Percentiles rank a stretch among this genome's conserved stretches.
These are phyloP conservation scores for Melampsora americana DNA, from an alignment of 1,284 basidiomycete species.

Conservation along the genomic window DNA sequence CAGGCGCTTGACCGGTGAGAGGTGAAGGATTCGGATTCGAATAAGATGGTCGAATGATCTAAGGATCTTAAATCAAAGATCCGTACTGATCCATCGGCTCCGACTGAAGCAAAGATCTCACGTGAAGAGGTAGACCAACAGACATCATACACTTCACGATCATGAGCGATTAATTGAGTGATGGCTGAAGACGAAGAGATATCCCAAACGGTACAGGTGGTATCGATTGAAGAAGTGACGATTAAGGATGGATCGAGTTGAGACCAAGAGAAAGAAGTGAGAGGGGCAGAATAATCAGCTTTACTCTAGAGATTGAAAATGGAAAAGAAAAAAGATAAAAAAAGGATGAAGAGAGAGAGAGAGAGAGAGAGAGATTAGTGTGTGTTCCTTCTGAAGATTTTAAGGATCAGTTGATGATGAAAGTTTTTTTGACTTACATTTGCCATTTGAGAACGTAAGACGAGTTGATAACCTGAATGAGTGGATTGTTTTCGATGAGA, in stretches of 20 bases:
- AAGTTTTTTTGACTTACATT: slow-evolving; percentile 32
- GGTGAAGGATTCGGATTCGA: slow-evolving; percentile 74
- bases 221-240: slow-evolving; percentile 79
- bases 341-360: not conserved
- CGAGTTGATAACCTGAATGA: slow-evolving; percentile 33
- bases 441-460: slow-evolving; percentile 40
- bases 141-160: slow-evolving; percentile 91
- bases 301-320: slow-evolving; percentile 63
- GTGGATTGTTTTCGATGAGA: slow-evolving; percentile 16
- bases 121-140: slow-evolving; percentile 97
- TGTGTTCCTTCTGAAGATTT: too few species aligned
- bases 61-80: slow-evolving; percentile 94
- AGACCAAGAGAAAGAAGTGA: slow-evolving; percentile 96
- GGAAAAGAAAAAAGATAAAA: not conserved
- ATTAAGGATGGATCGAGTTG: slow-evolving; percentile 88
- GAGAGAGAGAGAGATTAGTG: not conserved
- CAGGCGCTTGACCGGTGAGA: slow-evolving; percentile 62
- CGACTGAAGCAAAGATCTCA: slow-evolving; percentile 97
- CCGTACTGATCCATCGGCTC: slow-evolving; percentile 91
- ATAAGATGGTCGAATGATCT: slow-evolving; percentile 97
- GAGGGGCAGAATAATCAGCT: slow-evolving; percentile 75
- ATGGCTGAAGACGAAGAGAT: slow-evolving; percentile 92
- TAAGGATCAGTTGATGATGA: not conserved
- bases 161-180: slow-evolving; percentile 92
- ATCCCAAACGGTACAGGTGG: slow-evolving; percentile 67